These are phyloP conservation scores for Aspergillus homomorphus DNA, from an alignment of 495 filamentous ascomycete species.

Conservation along the genomic window DNA sequence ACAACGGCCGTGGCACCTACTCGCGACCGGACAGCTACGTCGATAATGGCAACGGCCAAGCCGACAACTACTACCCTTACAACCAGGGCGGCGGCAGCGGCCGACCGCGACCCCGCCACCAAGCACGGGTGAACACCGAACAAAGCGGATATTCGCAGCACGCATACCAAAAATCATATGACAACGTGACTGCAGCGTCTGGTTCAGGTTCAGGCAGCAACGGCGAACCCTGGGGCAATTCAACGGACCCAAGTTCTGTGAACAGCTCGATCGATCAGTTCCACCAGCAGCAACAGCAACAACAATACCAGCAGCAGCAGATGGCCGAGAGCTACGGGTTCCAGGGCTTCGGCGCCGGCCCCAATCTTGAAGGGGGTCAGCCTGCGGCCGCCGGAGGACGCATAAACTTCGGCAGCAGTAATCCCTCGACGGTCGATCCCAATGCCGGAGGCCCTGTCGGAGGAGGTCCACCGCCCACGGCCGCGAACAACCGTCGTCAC, in stretches of 20 bases:
- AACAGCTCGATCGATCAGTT: conserved; percentile 84
- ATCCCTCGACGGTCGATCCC: conserved; percentile 20
- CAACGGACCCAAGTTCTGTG: conserved; percentile 84
- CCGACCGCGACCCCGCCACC: conserved; percentile 38
- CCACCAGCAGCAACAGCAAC: conserved; percentile 48
- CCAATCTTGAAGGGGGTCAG: conserved; percentile 21
- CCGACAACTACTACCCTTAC: conserved; percentile 39
- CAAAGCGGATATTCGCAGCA: conserved; percentile 60
- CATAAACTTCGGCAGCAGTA: conserved; percentile 14
- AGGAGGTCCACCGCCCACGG: conserved; percentile 27
- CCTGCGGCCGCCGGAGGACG: conserved; percentile 12
- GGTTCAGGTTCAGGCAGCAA: conserved; percentile 63
- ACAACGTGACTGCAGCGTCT: conserved; percentile 73
- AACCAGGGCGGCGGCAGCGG: conserved; percentile 26
- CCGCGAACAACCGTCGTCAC: conserved; percentile 26
- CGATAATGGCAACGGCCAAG: conserved; percentile 46
- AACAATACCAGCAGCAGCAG: conserved; percentile 40
- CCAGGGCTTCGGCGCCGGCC: conserved; percentile 46
- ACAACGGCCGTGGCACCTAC: conserved; percentile 41
- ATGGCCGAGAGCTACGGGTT: conserved; percentile 55
- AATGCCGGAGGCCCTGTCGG: conserved; percentile 26
- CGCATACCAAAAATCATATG: conserved; percentile 73
- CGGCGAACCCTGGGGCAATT: conserved; percentile 70
- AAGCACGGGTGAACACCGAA: conserved; percentile 50
- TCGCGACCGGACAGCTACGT: conserved; percentile 58